Evolutionary conservation across 768 basidiomycete species (phyloP).

Genomic region (Filobasidium floriforme): DNA sequence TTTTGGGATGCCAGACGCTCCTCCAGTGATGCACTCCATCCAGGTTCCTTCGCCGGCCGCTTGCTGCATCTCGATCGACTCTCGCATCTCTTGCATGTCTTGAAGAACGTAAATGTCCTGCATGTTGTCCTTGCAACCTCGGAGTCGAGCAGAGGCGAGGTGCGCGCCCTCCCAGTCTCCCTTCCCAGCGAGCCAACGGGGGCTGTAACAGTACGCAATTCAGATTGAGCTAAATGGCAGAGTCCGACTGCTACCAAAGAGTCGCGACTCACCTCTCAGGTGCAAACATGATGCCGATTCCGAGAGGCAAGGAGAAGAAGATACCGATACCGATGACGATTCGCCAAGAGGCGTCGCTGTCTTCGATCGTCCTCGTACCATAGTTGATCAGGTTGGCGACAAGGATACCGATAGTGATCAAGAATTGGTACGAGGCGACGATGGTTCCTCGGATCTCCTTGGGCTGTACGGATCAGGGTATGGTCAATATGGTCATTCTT

Average conservation of each 20-base stretch:
- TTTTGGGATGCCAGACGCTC: background rate
- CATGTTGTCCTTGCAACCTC: constrained; percentile 39
- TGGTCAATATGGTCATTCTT: no score
- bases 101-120: constrained; percentile 32
- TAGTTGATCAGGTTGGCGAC: constrained; percentile 3
- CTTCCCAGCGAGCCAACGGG: constrained; percentile 44
- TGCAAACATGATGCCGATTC: constrained; percentile 39
- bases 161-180: constrained; percentile 38
- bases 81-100: background rate
- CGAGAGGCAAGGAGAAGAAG: constrained; percentile 41
- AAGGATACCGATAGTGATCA: background rate
- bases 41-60: background rate
- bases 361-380: background rate
- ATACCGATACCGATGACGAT: constrained; percentile 43
- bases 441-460: background rate
- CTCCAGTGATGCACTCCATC: background rate
- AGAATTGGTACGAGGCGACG: background rate
- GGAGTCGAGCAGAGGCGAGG: constrained; percentile 31
- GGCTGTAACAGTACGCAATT: constrained; percentile 23
- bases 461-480: no score
- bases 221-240: background rate
- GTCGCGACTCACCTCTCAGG: constrained; percentile 29
- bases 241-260: background rate
- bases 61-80: background rate
- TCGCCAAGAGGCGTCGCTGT: background rate